Conservation (phyloP, 306 rosid genomes). For the Hylodesmum podocarpum region DNA sequence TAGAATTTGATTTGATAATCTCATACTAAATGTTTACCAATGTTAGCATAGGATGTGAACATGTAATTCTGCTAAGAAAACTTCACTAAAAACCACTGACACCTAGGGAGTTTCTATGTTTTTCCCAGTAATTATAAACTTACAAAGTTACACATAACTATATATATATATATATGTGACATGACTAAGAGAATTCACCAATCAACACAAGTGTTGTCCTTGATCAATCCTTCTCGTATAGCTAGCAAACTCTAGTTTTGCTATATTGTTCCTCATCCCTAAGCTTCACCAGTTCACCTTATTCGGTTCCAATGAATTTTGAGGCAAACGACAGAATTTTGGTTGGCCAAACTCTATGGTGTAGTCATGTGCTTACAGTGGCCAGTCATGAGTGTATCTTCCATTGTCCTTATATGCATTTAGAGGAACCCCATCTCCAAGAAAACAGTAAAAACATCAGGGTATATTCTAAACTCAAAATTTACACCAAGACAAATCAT, state of each 20-base stretch:
- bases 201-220: neutral
- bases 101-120: no score
- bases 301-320: neutral
- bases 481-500: neutral
- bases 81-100: no score
- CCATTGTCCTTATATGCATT: neutral
- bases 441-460: constrained; percentile 8
- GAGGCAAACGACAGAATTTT: neutral
- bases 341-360: neutral
- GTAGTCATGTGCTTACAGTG: neutral
- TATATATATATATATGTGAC: neutral
- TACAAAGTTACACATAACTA: no score
- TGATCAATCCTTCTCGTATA: neutral
- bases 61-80: no score
- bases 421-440: neutral
- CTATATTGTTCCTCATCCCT: neutral
- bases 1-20: no score
- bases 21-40: no score
- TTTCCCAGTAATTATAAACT: no score
- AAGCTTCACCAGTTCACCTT: neutral
- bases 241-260: neutral
- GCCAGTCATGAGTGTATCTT: neutral
- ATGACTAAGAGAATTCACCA: neutral
- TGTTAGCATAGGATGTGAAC: no score
- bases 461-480: neutral